phyloP scores from a whole-genome alignment of 2,329 filamentous ascomycete species.

The Ampelomyces quisqualis region DNA sequence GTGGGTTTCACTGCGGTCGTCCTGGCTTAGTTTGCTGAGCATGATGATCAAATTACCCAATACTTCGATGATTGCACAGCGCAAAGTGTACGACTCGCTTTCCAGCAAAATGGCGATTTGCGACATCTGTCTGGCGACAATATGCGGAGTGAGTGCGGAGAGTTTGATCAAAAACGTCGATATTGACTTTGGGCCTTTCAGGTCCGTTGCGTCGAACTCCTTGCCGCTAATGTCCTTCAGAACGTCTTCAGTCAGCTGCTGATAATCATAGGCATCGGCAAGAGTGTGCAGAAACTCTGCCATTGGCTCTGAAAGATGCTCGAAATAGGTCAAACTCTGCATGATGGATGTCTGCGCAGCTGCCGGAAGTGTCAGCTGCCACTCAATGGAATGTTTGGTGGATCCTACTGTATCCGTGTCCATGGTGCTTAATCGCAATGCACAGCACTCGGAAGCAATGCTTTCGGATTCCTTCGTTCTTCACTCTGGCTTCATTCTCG shows the following conservation, averaged over 20 bases:
- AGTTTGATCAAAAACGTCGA: slow-evolving; percentile 91
- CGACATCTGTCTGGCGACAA: slow-evolving; percentile 98
- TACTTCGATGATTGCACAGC: slow-evolving; percentile 92
- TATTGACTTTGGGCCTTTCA: slow-evolving; percentile 91
- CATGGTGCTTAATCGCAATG: slow-evolving; percentile 95
- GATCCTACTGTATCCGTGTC: slow-evolving; percentile 84
- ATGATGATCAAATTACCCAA: slow-evolving; percentile 93
- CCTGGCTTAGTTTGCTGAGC: slow-evolving; percentile 77
- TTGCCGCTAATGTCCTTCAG: slow-evolving; percentile 93
- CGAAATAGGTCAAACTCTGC: slow-evolving; percentile 96
- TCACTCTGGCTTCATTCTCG: slow-evolving; percentile 90
- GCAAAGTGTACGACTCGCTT: slow-evolving; percentile 93
- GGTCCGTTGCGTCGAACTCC: slow-evolving; percentile 96
- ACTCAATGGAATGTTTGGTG: too few relatives aligned
- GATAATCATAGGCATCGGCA: slow-evolving; percentile 95
- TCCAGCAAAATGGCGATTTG: slow-evolving; percentile 91
- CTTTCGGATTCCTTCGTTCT: slow-evolving; percentile 87
- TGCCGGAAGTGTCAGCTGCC: slow-evolving; percentile 43
- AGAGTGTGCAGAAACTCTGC: slow-evolving; percentile 96
- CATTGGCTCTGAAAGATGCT: slow-evolving; percentile 98
- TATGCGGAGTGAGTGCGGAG: slow-evolving; percentile 83
- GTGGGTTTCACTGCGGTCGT: slow-evolving; percentile 84
- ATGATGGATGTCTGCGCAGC: slow-evolving; percentile 97
- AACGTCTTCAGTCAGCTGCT: slow-evolving; percentile 90
- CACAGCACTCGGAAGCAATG: slow-evolving; percentile 96